Conservation (phyloP, 1,284 basidiomycete species). For the Trichosporon sp. region DNA sequence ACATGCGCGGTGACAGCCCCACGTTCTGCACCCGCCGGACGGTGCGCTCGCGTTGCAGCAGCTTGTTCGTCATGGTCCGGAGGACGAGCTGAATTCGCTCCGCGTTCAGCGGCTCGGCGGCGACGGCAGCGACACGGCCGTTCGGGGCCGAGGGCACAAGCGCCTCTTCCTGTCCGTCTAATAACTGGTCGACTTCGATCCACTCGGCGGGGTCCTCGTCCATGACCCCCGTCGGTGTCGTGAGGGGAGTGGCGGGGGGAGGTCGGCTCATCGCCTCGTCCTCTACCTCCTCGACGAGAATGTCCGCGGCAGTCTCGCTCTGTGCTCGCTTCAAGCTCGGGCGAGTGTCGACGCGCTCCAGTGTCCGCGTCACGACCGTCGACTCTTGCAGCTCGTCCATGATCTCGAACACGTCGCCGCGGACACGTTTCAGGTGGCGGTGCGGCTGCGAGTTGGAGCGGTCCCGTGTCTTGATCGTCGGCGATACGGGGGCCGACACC, state of each 20-base stretch:
- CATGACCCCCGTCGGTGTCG: slow-evolving; percentile 19
- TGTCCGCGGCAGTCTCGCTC: slow-evolving; percentile 25
- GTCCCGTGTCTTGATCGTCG: background rate
- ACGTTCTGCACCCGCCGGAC: slow-evolving; percentile 43
- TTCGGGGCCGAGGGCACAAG: slow-evolving; percentile 15
- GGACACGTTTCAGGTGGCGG: slow-evolving; percentile 35
- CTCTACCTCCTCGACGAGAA: slow-evolving; percentile 31
- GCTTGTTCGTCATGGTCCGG: slow-evolving; percentile 58
- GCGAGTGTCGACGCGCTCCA: slow-evolving; percentile 32
- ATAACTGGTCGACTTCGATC: slow-evolving; percentile 51
- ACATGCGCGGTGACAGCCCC: slow-evolving; percentile 16
- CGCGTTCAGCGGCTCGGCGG: slow-evolving; percentile 35
- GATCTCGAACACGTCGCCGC: slow-evolving; percentile 56
- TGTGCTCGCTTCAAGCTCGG: slow-evolving; percentile 18
- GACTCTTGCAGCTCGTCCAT: slow-evolving; percentile 56
- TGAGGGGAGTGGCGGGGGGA: background rate
- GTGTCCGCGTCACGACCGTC: slow-evolving; percentile 41
- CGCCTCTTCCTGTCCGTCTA: slow-evolving; percentile 28
- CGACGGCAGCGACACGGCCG: slow-evolving; percentile 6
- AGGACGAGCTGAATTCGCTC: slow-evolving; percentile 57
- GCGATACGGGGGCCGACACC: background rate
- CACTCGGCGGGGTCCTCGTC: slow-evolving; percentile 49
- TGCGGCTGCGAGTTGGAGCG: slow-evolving; percentile 31
- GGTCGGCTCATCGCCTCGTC: slow-evolving; percentile 25
- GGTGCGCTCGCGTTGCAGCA: slow-evolving; percentile 55